Evolutionary conservation across 2,329 filamentous ascomycete species (phyloP), one percentile per base, ranked within the genome.

Genomic region (Chaetomium sp.): DNA sequence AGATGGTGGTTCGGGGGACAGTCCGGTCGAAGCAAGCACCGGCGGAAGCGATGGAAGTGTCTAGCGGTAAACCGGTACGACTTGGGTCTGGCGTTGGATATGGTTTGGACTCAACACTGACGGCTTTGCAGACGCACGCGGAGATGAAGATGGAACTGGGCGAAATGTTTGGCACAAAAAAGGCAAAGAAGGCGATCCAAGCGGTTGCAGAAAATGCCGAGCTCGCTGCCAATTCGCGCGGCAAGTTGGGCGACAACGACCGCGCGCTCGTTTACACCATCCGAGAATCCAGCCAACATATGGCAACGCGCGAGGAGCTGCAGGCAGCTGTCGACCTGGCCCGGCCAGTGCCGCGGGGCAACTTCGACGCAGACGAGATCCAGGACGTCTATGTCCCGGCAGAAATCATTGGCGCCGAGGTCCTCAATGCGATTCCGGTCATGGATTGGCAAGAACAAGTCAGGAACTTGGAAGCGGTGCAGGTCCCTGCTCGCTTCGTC

Each of bases 151-250:
- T 87, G 70, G 85, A 88, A 2, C 86, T 96, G 13, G 90, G 90
- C 49, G 84, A 90, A 71, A 87, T 89, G 35, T 96, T 96, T 72
- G 92, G 92, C 75, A 94, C 91, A 29, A 93, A 91, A 80, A 94
- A 93, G 78, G 90, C 91, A 25, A 90, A 88, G 81, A 94, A 93
- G 78, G 89, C 69, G 2, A 87, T 95, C 70, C 82, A 83, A 31
- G 85, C 88, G 63, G 82, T 85, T 68, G 87, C 87, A 2, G 83
- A 90, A 71, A 93, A 93, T 73, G 89, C 90, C 21, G 92, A 94
- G 70, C 78, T 80, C 50, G 67, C 74, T 75, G 72, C 78, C 74
- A 62, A 64, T 67, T 55, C 74, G 73, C 51, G 75, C n/a, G 77
- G 78, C 42, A 83, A 84, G 70, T 79, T 87, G 50, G 83, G 85